Percentiles rank a stretch among this genome's conserved stretches.
Conservation (phyloP, 495 filamentous ascomycete genomes). For the Tuber brumale region DNA sequence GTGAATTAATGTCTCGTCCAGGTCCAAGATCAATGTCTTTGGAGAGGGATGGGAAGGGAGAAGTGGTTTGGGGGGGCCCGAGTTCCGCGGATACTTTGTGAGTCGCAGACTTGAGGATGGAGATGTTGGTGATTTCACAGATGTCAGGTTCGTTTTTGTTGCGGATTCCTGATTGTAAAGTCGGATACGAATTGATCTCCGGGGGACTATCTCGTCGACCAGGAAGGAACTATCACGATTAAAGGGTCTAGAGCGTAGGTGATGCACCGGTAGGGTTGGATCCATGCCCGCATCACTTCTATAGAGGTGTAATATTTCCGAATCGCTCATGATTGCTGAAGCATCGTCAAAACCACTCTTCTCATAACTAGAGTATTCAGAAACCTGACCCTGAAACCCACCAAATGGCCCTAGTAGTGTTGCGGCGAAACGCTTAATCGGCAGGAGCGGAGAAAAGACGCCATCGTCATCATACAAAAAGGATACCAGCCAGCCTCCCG, state of each 20-base stretch:
- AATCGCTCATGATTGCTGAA: slow-evolving; percentile 4
- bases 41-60: slow-evolving; percentile 55
- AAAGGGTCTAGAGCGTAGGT: slow-evolving; percentile 26
- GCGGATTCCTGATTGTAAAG: slow-evolving; percentile 71
- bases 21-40: slow-evolving; percentile 90
- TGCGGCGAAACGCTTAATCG: slow-evolving; percentile 9
- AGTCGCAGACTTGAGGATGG: slow-evolving; percentile 61
- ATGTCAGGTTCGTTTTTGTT: slow-evolving; percentile 57
- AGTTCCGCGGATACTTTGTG: slow-evolving; percentile 82
- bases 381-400: background rate
- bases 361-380: background rate
- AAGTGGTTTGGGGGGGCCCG: slow-evolving; percentile 79
- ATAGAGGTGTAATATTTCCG: slow-evolving; percentile 4
- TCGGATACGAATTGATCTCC: slow-evolving; percentile 85
- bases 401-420: slow-evolving; percentile 14
- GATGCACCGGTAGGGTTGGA: slow-evolving; percentile 17
- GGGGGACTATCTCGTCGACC: slow-evolving; percentile 56
- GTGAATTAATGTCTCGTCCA: slow-evolving; percentile 96
- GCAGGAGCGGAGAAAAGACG: slow-evolving; percentile 54
- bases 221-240: slow-evolving; percentile 10
- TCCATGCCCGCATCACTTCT: background rate
- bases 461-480: slow-evolving; percentile 76
- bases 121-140: slow-evolving; percentile 85
- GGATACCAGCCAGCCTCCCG: slow-evolving; percentile 71
- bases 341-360: slow-evolving; percentile 8